phyloP scores from a whole-genome alignment of 768 basidiomycete genomes.

The Tylopilus subfusipes region DNA sequence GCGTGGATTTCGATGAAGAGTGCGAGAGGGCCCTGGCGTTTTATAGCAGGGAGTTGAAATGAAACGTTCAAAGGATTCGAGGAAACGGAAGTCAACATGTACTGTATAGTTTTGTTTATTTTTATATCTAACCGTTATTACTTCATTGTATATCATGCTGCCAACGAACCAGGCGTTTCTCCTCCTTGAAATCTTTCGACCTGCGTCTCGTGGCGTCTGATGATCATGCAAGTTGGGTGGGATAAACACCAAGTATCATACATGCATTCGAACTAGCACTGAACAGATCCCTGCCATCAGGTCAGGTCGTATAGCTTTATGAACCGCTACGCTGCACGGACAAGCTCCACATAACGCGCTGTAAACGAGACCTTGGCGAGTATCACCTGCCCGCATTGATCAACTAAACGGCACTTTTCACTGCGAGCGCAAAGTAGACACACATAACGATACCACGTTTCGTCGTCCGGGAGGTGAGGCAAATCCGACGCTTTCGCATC shows the following conservation, averaged over 20 bases:
- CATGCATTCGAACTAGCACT: not conserved
- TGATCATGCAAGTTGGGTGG: too few relatives aligned
- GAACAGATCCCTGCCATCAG: too few relatives aligned
- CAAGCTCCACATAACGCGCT: conserved; percentile 20
- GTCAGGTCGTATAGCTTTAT: not conserved
- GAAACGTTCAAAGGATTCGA: not conserved
- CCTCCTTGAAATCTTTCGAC: not conserved
- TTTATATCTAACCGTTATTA: conserved; percentile 16
- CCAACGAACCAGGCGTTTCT: not conserved
- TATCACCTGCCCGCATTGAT: conserved; percentile 10
- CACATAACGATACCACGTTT: conserved; percentile 36
- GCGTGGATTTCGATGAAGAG: conserved; percentile 22
- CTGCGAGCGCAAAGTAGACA: not conserved
- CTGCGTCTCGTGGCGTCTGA: too few relatives aligned
- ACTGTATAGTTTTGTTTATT: conserved; percentile 19
- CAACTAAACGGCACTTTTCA: not conserved
- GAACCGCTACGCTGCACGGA: conserved; percentile 2
- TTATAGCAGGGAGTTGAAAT: conserved; percentile 14
- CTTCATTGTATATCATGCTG: conserved; percentile 11
- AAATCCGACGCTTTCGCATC: conserved; percentile 29
- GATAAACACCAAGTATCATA: not conserved
- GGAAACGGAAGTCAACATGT: not conserved
- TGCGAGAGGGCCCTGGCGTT: conserved; percentile 27
- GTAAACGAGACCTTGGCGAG: conserved; percentile 16
- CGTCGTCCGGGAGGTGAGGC: conserved; percentile 34